Evolutionary conservation across 345 rosid genomes (phyloP).

Genomic region (Ailanthus altissimus): DNA sequence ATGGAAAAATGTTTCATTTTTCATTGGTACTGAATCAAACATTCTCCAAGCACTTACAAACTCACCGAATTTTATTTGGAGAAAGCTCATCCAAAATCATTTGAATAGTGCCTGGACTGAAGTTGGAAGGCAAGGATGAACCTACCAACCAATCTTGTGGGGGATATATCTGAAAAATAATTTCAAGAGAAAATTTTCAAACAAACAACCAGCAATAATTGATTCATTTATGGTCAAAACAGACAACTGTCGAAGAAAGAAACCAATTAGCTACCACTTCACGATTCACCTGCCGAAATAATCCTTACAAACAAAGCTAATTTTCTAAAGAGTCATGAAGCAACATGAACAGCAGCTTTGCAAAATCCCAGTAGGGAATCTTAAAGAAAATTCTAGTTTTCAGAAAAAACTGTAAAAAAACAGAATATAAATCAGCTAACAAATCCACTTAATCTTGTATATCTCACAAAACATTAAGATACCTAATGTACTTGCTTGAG

Average conservation of each 20-base stretch:
- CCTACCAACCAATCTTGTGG: conserved; percentile 84
- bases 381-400: neutral
- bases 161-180: conserved; percentile 59
- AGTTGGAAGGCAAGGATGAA: conserved; percentile 71
- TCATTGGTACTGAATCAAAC: neutral
- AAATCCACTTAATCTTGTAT: neutral
- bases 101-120: conserved; percentile 57
- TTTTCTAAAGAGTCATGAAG: neutral
- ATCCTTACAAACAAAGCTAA: neutral
- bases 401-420: neutral
- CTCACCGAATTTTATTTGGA: conserved; percentile 66
- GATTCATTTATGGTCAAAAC: neutral
- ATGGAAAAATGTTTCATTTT: neutral
- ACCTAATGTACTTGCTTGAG: neutral
- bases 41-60: conserved; percentile 14
- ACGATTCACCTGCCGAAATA: neutral
- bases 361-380: neutral
- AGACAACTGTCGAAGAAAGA: neutral
- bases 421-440: neutral
- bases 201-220: neutral
- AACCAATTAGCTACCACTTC: neutral
- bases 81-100: conserved; percentile 68
- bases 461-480: neutral
- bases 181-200: conserved; percentile 10
- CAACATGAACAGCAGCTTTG: neutral